phyloP scores from a whole-genome alignment of 257 asterid species.

The Rauvolfia tetraphylla region DNA sequence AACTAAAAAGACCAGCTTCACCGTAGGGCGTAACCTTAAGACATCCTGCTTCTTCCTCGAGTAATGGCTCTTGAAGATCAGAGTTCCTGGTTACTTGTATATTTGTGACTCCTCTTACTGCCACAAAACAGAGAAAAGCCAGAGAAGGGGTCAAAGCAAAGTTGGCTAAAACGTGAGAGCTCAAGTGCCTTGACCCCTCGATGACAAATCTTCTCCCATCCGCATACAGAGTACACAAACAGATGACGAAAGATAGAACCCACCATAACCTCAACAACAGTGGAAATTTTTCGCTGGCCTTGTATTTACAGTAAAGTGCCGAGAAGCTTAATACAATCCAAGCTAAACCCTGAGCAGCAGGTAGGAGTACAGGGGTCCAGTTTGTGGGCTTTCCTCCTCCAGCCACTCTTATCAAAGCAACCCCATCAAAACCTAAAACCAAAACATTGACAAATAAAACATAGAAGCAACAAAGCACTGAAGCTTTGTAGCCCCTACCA shows the following conservation, averaged over 20 bases:
- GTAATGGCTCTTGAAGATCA: constrained; percentile 62
- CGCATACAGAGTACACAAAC: constrained; percentile 49
- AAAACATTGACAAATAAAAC: constrained; percentile 53
- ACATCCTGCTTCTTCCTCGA: constrained; percentile 79
- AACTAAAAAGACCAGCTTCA: constrained; percentile 85
- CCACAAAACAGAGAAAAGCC: constrained; percentile 65
- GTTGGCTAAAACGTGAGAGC: constrained; percentile 70
- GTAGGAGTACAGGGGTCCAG: constrained; percentile 55
- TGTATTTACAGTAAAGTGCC: constrained; percentile 50
- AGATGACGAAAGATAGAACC: constrained; percentile 57
- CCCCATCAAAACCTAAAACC: constrained; percentile 61
- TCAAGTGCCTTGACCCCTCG: constrained; percentile 53
- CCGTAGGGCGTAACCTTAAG: constrained; percentile 81
- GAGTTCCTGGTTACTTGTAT: constrained; percentile 52
- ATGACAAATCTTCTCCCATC: constrained; percentile 54
- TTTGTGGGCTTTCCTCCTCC: constrained; percentile 31
- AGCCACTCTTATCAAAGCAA: constrained; percentile 42
- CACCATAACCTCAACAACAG: constrained; percentile 77
- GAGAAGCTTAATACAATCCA: constrained; percentile 77
- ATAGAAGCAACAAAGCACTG: constrained; percentile 62
- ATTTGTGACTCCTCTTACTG: constrained; percentile 64
- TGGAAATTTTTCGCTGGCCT: constrained; percentile 48
- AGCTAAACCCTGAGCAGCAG: constrained; percentile 57
- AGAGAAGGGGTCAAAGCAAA: constrained; percentile 59
- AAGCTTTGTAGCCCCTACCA: constrained; percentile 54